phyloP scores from a whole-genome alignment of 352 stramenopile genomes.

The Phytophthora agathidicida region DNA sequence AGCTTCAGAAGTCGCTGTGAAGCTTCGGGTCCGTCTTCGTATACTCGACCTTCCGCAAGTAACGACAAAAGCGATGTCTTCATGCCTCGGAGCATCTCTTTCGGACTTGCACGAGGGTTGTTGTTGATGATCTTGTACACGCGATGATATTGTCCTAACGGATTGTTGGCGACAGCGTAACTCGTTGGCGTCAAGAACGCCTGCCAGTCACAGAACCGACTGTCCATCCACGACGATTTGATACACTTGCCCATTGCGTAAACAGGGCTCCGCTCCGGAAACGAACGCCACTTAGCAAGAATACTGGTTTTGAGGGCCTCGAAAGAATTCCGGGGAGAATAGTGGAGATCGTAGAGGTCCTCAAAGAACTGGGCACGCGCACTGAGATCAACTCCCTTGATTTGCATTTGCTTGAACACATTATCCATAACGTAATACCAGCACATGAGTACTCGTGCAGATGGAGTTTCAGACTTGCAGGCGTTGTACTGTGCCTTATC shows the following conservation, averaged over 20 bases:
- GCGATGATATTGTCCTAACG: too few species aligned
- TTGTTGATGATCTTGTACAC: too few species aligned
- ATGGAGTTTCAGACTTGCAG: background rate
- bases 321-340: background rate
- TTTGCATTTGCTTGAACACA: background rate
- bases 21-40: too few species aligned
- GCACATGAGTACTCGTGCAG: background rate
- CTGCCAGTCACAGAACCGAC: background rate
- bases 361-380: background rate
- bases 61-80: too few species aligned
- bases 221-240: background rate
- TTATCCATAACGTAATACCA: conserved; percentile 3
- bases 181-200: background rate
- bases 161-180: background rate
- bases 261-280: background rate
- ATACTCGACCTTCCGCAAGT: too few species aligned
- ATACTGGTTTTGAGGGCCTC: too few species aligned
- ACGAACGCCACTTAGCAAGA: background rate
- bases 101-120: too few species aligned
- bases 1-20: too few species aligned
- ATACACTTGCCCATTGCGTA: background rate
- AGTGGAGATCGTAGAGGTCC: conserved; percentile 3
- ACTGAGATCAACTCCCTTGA: background rate
- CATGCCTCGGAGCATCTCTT: too few species aligned
- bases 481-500: background rate